Percentiles rank a stretch among this genome's conserved stretches.
Evolutionary conservation across 192 early-diverging fungal genomes (phyloP).

Genomic region (Coemansia nantahalensis): DNA sequence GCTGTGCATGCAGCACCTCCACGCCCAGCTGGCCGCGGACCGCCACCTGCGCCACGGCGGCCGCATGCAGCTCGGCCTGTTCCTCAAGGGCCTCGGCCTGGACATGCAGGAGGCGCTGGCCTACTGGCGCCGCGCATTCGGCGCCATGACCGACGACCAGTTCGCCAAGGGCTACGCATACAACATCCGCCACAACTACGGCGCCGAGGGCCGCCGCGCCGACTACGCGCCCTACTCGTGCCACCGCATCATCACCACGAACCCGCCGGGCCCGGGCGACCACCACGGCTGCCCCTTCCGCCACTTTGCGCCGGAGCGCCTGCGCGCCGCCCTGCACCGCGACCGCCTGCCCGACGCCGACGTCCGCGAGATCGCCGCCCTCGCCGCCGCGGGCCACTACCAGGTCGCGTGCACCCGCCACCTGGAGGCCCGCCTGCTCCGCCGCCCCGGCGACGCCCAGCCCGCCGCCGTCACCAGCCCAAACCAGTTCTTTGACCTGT

Average conservation of each 20-base stretch:
- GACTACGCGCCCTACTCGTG: conserved; percentile 83
- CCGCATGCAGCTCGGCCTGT: conserved; percentile 89
- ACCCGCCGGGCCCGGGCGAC: conserved; percentile 77
- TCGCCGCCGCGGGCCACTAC: conserved; percentile 75
- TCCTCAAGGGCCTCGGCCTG: conserved; percentile 93
- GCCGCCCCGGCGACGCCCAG: conserved; percentile 13
- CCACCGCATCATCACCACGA: conserved; percentile 78
- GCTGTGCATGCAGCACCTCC: conserved; percentile 87
- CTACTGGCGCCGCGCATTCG: conserved; percentile 89
- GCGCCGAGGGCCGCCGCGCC: conserved; percentile 84
- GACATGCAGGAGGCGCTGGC: conserved; percentile 83
- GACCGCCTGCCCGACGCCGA: conserved; percentile 62
- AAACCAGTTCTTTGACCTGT: conserved; percentile 89
- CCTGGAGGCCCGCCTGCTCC: conserved; percentile 67
- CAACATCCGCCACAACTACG: conserved; percentile 95
- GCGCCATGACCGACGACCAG: conserved; percentile 76
- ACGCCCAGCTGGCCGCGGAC: conserved; percentile 65
- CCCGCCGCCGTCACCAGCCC: conserved; percentile 85
- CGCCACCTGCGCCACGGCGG: conserved; percentile 85
- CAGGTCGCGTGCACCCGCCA: conserved; percentile 92
- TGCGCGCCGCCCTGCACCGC: conserved; percentile 59
- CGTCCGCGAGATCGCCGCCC: conserved; percentile 60
- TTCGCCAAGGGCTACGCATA: conserved; percentile 94
- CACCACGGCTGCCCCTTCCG: conserved; percentile 96
- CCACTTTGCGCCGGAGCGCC: conserved; percentile 66